Evolutionary conservation across 148 eudicot genomes (phyloP), one percentile per base, ranked within the genome.

Genomic region (Beta vulgaris): DNA sequence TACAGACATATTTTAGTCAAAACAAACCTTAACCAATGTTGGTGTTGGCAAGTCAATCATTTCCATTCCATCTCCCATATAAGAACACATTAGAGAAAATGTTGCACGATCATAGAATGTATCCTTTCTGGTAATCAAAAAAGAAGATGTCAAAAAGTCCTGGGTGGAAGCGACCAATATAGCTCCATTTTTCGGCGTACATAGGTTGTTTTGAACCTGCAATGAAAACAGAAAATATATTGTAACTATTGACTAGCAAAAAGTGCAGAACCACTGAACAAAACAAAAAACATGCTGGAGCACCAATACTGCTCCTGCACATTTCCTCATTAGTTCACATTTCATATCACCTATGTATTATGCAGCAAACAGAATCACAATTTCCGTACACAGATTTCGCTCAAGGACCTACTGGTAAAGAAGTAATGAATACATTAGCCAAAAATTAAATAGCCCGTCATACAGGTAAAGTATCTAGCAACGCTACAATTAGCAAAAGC

Each of bases 141-240:
- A 95, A 62, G 99, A 92, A 25, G 97, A 90, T 4, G 99, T 95
- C 78, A 95, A 76, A 82, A 95, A 92, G 84, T 94, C 98, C 81
- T 95, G 97, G 18, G 99, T 95, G 9, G 99, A 92, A 58, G 99
- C 99, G 62, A 95, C 99, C 86, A 95, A 89, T 84, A 95, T 88
- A 75, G 90, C 87, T 71, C 98, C 99, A 79, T 89, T 95, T 77
- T 95, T 95, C 11, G 99, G 99, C 42, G 97, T 95, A 78, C 97
- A 95, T 60, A 95, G 81, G 80, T 95, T 95, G 86, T 95, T 95
- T 85, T 95, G 99, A 43, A 95, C 99, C 99, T 95, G 84, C 74
- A 80, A 46, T 26, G 23, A 21, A 37, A 29, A 61, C 14, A 59
- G 48, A 53, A 58, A 31, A 4, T 11, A 35, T 43, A n/a, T 25